Percentiles rank a stretch among this genome's conserved stretches.
Evolutionary conservation across 1,139 yeast genomes (phyloP).

Genomic region (Kodamaea sp.): DNA sequence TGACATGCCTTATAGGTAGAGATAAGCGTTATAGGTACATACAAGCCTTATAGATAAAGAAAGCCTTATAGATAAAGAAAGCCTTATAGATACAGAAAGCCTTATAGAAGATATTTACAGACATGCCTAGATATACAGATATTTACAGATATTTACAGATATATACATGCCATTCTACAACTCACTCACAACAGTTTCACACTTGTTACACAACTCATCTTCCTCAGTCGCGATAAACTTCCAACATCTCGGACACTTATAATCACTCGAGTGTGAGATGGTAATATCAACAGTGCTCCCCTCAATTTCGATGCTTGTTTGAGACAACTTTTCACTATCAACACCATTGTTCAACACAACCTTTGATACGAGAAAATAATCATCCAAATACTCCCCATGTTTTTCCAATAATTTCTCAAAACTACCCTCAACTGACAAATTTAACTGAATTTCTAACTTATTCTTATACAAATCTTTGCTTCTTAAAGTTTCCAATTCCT

Average conservation of each 20-base stretch:
- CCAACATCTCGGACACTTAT: slow-evolving; percentile 95
- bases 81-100: too few relatives aligned
- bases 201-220: slow-evolving; percentile 62
- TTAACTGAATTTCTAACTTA: slow-evolving; percentile 57
- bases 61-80: too few relatives aligned
- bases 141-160: too few relatives aligned
- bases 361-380: slow-evolving; percentile 65
- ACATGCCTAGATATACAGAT: too few relatives aligned
- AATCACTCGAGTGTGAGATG: slow-evolving; percentile 42
- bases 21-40: too few relatives aligned
- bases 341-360: slow-evolving; percentile 35
- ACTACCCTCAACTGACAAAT: slow-evolving; percentile 19
- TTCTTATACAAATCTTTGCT: slow-evolving; percentile 48
- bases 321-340: slow-evolving; percentile 4
- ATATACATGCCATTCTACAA: too few relatives aligned
- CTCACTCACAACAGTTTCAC: slow-evolving; percentile 38
- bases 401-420: slow-evolving; percentile 17
- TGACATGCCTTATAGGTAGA: too few relatives aligned
- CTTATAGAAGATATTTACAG: too few relatives aligned
- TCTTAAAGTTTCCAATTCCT: slow-evolving; percentile 31
- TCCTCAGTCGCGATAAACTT: slow-evolving; percentile 55
- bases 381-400: slow-evolving; percentile 40
- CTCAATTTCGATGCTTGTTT: slow-evolving; percentile 18
- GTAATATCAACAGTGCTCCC: slow-evolving; percentile 30
- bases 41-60: too few relatives aligned